These are phyloP conservation scores for Cynanchum wilfordii DNA, from an alignment of 257 asterid genomes.

Conservation along the genomic window DNA sequence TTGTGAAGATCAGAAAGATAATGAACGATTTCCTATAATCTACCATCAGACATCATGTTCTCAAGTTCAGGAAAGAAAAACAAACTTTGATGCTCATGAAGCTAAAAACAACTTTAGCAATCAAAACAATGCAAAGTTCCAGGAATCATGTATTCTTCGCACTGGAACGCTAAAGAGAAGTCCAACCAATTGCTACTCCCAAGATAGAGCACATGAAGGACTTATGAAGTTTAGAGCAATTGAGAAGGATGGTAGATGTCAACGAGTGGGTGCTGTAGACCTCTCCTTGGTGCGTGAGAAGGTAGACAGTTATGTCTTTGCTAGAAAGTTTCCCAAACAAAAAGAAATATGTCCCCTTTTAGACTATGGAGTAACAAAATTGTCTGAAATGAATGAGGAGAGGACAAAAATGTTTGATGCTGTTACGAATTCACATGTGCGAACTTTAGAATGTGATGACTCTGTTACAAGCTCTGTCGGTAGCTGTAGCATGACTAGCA, in stretches of 20 bases:
- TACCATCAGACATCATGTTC: slow-evolving; percentile 15
- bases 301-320: slow-evolving; percentile 8
- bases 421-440: not conserved
- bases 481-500: slow-evolving; percentile 27
- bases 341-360: slow-evolving; percentile 11
- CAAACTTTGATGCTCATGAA: slow-evolving; percentile 11
- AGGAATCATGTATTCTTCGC: slow-evolving; percentile 11
- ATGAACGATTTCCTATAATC: slow-evolving; percentile 8
- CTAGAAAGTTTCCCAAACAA: slow-evolving; percentile 11
- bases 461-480: slow-evolving; percentile 36
- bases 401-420: slow-evolving; percentile 10
- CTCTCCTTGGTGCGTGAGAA: slow-evolving; percentile 14
- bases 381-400: slow-evolving; percentile 20
- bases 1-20: slow-evolving; percentile 12
- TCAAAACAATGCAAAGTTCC: slow-evolving; percentile 13
- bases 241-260: slow-evolving; percentile 24
- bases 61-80: slow-evolving; percentile 13
- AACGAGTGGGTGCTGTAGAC: slow-evolving; percentile 12
- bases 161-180: slow-evolving; percentile 23
- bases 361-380: slow-evolving; percentile 5
- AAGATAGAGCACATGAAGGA: slow-evolving; percentile 16
- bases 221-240: slow-evolving; percentile 21
- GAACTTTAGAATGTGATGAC: slow-evolving; percentile 20
- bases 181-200: slow-evolving; percentile 11
- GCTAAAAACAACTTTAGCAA: slow-evolving; percentile 2